Base-by-base conservation (phyloP, 768 basidiomycete species). In the Tubosaeta brunneosetosa region DNA sequence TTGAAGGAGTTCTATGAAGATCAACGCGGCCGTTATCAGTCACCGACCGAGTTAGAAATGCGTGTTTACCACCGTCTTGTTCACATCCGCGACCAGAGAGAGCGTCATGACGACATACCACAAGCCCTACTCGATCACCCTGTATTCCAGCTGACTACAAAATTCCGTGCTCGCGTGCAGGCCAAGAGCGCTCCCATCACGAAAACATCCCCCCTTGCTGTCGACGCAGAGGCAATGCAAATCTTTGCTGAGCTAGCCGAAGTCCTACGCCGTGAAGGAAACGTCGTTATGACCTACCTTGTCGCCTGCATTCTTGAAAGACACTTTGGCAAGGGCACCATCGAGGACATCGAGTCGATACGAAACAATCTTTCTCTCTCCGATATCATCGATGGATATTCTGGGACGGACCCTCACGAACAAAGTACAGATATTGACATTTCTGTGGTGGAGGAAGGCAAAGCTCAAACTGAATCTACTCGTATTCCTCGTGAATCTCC, bases 1-100 rank as follows among this genome's bases (percentile, higher is more conserved):
- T 77, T 98, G 50, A 93, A 91, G 68, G 90, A 97, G 64, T 94
- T 92, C 61, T 95, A 97, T 64, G 84, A 90, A 57, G 94, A 97
- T 62, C 85, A 89, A 52, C 76, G 82, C 0, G 78, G 75, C 9
- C 70, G 73, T 38, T 85, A 86, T 55, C 71, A 84, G 60, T 88
- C 87, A 10, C 83, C 87, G 0, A 88, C 87, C 36, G 94, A 98
- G 64, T 80, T 97, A 43, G 95, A 99, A 69, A 97, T 99, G 84
- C 85, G 91, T 31, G 85, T 97, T 1, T 99, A 97, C 70, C 91
- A 94, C 64, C 84, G 94, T 44, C 81, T 98, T 29, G 86, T 90
- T 27, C 92, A 97, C 61, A 86, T 97, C 41, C 85, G 91, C 27
- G 89, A 94, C 67, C 87, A 88, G 61, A 80, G 71, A 56, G 88